A percentile compares a stretch with the other conserved stretches of the same genome.
Conservation (phyloP, 2,329 filamentous ascomycete genomes). For the Metarhizium sp. region DNA sequence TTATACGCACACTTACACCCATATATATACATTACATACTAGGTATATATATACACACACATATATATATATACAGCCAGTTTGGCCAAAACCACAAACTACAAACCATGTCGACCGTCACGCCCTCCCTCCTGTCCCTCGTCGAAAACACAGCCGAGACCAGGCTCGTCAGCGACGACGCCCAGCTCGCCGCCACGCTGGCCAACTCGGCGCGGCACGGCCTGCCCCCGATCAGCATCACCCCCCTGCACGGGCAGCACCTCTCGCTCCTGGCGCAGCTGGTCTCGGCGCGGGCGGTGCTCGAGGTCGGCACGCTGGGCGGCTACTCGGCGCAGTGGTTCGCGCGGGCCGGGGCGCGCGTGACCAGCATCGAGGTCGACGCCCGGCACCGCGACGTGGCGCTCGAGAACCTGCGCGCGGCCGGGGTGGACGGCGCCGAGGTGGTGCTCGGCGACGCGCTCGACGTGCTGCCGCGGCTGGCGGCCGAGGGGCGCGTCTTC, state of each 20-base stretch:
- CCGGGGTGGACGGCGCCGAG: slow-evolving; percentile 6
- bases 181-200: no score
- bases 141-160: no score
- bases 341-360: slow-evolving; percentile 24
- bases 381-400: slow-evolving; percentile 35
- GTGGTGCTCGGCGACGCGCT: slow-evolving; percentile 16
- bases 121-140: no score
- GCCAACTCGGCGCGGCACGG: no score
- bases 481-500: slow-evolving; percentile 31
- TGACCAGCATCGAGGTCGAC: slow-evolving; percentile 43
- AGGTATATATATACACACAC: no score
- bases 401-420: slow-evolving; percentile 31
- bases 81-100: no score
- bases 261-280: slow-evolving; percentile 28
- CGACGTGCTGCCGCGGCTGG: slow-evolving; percentile 28
- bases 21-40: no score
- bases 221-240: slow-evolving; percentile 10
- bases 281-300: slow-evolving; percentile 25
- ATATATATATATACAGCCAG: no score
- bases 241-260: slow-evolving; percentile 25
- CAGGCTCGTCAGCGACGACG: no score
- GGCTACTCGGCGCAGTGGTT: slow-evolving; percentile 46
- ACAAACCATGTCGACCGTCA: no score
- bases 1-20: no score
- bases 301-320: slow-evolving; percentile 47